These are phyloP conservation scores for Circinella umbellata DNA, from an alignment of 371 early-diverging fungal genomes.

Conservation along the genomic window DNA sequence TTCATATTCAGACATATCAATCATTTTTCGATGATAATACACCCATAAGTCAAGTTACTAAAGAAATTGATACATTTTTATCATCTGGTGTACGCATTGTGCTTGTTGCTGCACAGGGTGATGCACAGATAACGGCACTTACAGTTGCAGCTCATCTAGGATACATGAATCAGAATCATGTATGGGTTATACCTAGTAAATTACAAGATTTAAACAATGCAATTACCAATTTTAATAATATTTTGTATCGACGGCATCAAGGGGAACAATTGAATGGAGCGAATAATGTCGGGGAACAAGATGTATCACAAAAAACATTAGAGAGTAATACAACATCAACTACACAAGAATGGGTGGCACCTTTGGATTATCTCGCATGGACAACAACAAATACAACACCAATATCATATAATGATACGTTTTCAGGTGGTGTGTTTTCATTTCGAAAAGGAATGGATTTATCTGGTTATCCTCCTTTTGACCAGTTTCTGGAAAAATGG, in stretches of 20 bases:
- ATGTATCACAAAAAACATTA: constrained; percentile 2
- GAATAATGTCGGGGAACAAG: constrained; percentile 6
- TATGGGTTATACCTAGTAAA: constrained; percentile 34
- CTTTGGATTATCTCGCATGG: constrained; percentile 39
- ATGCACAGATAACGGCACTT: constrained; percentile 41
- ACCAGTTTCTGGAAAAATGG: constrained; percentile 53
- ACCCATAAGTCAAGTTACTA: background rate
- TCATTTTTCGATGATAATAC: constrained; percentile 50
- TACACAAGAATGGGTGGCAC: constrained; percentile 16
- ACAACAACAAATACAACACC: constrained; percentile 22
- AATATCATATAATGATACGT: constrained; percentile 36
- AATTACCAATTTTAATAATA: constrained; percentile 31
- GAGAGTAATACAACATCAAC: background rate
- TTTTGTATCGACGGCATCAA: constrained; percentile 18
- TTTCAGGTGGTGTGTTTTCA: constrained; percentile 51
- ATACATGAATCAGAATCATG: constrained; percentile 40
- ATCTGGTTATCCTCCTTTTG: constrained; percentile 49
- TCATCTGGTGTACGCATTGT: constrained; percentile 50
- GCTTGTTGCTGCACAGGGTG: constrained; percentile 53
- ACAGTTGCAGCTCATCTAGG: constrained; percentile 43
- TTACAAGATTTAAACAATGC: constrained; percentile 24
- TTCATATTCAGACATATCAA: constrained; percentile 47
- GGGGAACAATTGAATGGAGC: constrained; percentile 9
- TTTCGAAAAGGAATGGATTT: constrained; percentile 35
- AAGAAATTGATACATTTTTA: constrained; percentile 35